Evolutionary conservation across 164 flowering plant genomes (phyloP), one percentile per base, ranked within the genome.

Genomic region (Chimonanthus salicifolius): DNA sequence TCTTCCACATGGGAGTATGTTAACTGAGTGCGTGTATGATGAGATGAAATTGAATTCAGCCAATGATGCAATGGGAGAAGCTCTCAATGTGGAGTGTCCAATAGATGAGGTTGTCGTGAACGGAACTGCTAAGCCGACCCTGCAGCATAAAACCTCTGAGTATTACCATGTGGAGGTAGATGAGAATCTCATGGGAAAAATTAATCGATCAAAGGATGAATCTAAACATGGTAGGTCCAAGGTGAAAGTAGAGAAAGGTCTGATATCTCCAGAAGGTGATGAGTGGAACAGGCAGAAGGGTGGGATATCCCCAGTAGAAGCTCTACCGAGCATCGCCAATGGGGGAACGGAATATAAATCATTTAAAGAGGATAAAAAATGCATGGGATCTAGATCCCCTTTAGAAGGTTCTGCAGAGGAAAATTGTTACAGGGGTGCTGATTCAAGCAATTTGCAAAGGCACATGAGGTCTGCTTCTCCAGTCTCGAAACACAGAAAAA

Each of bases 381-480:
- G 48, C 10, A 8, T 47, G 51, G 74, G 58, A 21, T 81, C 78
- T 58, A 16, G 15, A 63, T 78, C 82, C 15, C 80, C 84, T 49
- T 50, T 44, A 65, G 79, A 75, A 77, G 78, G 68, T 71, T 62
- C 45, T 62, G 64, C 58, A 18, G 80, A 68, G 74, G 62, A 51
- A 64, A 79, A 66, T 64, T 50, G 58, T 47, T 9, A 75, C 60
- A 74, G 21, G 71, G 80, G 72, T 62, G 72, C 64, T 78, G 77
- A 74, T 16, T 62, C 67, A 5, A 68, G 63, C 20, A 64, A 64
- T 54, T 49, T 49, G 44, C 62, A 62, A 71, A 76, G 64, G 71
- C 67, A 68, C 43, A 67, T 20, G 6, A 71, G 71, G 68, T 78
- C 74, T 44, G 74, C 62, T 43, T 74, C 82, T 47, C 78, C 82